Conservation (phyloP, 768 basidiomycete species). For the Mrakia gelida region DNA sequence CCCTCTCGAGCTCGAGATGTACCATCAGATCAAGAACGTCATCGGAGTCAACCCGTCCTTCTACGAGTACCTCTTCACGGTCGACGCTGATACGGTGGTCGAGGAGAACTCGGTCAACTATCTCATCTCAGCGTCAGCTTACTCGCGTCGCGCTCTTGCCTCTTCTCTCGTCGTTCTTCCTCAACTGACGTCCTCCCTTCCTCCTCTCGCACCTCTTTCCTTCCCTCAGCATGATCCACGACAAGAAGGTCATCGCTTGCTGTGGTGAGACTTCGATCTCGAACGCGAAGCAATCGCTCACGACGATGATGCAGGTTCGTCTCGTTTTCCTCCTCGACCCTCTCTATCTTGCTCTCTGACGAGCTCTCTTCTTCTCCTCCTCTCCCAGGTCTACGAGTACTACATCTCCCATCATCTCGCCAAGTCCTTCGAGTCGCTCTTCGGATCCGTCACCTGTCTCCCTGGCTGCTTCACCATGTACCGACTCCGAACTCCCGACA, state of each 20-base stretch:
- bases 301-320: conserved; percentile 91
- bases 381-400: conserved; percentile 84
- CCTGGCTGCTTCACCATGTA: conserved; percentile 99
- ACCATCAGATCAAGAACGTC: conserved; percentile 99
- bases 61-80: conserved; percentile 91
- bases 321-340: background rate
- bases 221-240: conserved; percentile 82
- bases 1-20: conserved; percentile 94
- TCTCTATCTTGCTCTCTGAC: background rate
- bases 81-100: conserved; percentile 93
- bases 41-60: conserved; percentile 98
- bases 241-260: conserved; percentile 75
- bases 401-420: conserved; percentile 99
- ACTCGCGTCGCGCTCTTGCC: background rate
- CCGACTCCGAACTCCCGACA: conserved; percentile 88
- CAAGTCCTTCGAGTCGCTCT: conserved; percentile 93
- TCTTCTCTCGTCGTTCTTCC: background rate
- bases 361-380: background rate
- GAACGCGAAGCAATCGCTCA: conserved; percentile 89
- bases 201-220: background rate
- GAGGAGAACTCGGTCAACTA: conserved; percentile 81
- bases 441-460: conserved; percentile 96
- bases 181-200: background rate
- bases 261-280: conserved; percentile 92
- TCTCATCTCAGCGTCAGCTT: conserved; percentile 81